Base-by-base conservation (phyloP, 2,329 filamentous ascomycete genomes). In the Arthroderma sp. region DNA sequence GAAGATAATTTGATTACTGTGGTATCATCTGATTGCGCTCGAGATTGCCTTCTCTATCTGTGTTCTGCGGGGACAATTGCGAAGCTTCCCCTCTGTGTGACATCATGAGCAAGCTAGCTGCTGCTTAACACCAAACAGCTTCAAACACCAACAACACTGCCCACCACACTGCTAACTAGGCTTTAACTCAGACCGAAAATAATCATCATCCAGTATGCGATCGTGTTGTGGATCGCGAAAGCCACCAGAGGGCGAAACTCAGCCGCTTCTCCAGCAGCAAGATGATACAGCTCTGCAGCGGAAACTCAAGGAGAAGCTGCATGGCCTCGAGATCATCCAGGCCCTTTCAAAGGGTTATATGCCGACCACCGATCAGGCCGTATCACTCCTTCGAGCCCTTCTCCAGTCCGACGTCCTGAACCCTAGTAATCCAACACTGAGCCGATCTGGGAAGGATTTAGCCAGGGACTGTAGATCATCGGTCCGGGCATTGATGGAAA, bases 281-380 rank as follows among this genome's bases (percentile, higher is more conserved):
- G 46, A 50, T n/a, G 49, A 67, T 45, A 94, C 88, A 1, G 67
- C 72, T 30, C 68, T 88, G 44, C 85, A 94, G 72, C 73, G 79
- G 40, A 72, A 79, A 55, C 73, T 94, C 47, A 85, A 89, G 57
- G 80, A 89, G 62, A 95, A 94, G 71, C 75, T 96, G 49, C 89
- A 94, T 65, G 81, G 81, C 28, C 95, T 94, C 60, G 86, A 94
- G 70, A 94, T 94, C 82, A 61, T 87, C 29, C 77, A 84, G 43
- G 89, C 89, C 44, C 62, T 95, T 6, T 76, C 77, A 1, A 77
- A 85, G 56, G 89, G 89, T 4, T 95, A 80, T 64, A 88, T 96
- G 83, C 89, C 89, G 39, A 91, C 85, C 4, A 95, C 84, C 7
- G 81, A 91, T 53, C 89, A 96, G 61, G 59, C 75, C 53, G 82